These are phyloP conservation scores for Penicillium sp. DNA, from an alignment of 2,329 filamentous ascomycete genomes.

Conservation along the genomic window DNA sequence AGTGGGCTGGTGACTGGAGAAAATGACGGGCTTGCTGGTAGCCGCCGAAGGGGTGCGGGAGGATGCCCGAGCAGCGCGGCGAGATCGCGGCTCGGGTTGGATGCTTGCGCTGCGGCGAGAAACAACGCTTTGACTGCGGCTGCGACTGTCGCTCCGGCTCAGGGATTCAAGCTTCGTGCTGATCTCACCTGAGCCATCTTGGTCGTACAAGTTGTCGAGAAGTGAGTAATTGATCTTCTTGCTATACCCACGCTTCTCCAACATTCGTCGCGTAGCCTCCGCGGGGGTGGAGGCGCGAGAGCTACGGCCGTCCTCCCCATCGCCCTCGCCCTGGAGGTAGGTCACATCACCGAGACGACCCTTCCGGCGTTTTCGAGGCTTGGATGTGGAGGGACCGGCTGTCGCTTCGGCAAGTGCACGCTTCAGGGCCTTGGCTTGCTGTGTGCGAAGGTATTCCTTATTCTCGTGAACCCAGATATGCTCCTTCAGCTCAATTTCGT, in stretches of 20 bases:
- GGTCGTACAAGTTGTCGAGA: conserved; percentile 43
- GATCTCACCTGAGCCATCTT: conserved; percentile 33
- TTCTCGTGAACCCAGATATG: conserved; percentile 94
- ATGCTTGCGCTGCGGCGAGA: conserved; percentile 28
- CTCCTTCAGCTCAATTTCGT: conserved; percentile 81
- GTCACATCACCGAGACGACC: conserved; percentile 51
- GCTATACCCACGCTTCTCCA: conserved; percentile 69
- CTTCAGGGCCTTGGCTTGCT: conserved; percentile 80
- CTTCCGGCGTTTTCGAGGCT: conserved; percentile 54
- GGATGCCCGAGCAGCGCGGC: conserved; percentile 16
- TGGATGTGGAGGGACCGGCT: conserved; percentile 39
- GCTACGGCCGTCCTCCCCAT: conserved; percentile 65
- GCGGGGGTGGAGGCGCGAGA: conserved; percentile 68
- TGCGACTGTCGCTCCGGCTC: conserved; percentile 36
- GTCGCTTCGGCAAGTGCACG: conserved; percentile 64
- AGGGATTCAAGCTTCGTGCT: conserved; percentile 33
- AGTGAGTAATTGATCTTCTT: conserved; percentile 71
- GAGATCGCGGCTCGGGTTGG: conserved; percentile 10
- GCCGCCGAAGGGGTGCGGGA: conserved; percentile 20
- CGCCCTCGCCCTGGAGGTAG: conserved; percentile 49
- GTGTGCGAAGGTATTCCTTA: conserved; percentile 84
- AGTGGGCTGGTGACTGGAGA: conserved; percentile 12
- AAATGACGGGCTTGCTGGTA: not conserved
- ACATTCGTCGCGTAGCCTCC: conserved; percentile 68
- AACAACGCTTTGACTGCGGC: conserved; percentile 37